Base-by-base conservation (phyloP, 75 land plant species). In the Ceratopteris richardii region DNA sequence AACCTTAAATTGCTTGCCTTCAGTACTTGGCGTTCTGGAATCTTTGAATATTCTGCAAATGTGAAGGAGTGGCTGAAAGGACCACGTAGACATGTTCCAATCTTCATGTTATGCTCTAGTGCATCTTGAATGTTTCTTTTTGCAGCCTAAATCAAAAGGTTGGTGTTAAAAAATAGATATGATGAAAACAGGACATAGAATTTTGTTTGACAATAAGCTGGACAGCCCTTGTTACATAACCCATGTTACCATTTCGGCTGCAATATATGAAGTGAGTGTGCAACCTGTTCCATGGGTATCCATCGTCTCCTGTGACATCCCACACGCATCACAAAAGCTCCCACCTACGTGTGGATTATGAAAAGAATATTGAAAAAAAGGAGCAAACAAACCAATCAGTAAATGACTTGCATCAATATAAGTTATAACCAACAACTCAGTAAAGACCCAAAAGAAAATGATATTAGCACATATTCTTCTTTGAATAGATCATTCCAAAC, bases 271-370 rank as follows among this genome's bases (percentile, higher is more conserved):
- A 18, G 98, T 96, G 63, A 92, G 59, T 58, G 77, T 89, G 63
- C 98, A 92, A 17, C 98, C 98, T 29, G 98, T 92, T 66, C 98
- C 94, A 72, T 92, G 98, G 50, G 96, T 92, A 44, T 88, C 89
- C 3, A 60, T 69, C 47, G 96, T 82, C 40, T 68, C 58, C 30
- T 88, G 61, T 20, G 90, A 90, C 11, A 77, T 25, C 40, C 78
- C 80, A 41, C 51, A 72, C 11, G 85, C 51, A 70, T 85, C 90
- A 78, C 76, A 70, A 61, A 65, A 85, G 2, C 68, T 55, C 28
- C 72, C 59, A 6, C 98, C 98, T 92, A 50, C 59, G 75, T 40
- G 70, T n/a, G n/a, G n/a, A n/a, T n/a, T n/a, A n/a, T n/a, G n/a
- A n/a, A n/a, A n/a, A n/a, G n/a, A n/a, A n/a, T n/a, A n/a, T n/a